phyloP scores from a whole-genome alignment of 2,329 filamentous ascomycete genomes.

The Biscogniauxia sp. region DNA sequence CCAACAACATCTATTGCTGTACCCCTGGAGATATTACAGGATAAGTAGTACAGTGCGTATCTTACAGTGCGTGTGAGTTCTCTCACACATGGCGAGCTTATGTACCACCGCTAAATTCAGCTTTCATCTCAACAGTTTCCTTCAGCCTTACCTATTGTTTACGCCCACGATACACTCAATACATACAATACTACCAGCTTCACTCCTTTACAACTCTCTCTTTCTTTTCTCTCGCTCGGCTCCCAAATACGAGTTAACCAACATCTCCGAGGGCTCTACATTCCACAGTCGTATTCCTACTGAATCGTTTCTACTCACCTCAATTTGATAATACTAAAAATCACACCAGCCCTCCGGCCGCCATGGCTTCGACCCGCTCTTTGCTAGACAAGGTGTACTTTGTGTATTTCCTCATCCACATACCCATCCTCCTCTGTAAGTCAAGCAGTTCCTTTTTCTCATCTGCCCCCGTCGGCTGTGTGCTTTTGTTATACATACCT shows the following conservation, averaged over 20 bases:
- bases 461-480: no score
- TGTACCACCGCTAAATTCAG: background rate
- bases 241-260: no score
- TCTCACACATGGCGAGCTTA: constrained; percentile 1
- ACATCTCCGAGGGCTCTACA: no score
- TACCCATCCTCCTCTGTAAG: constrained; percentile 34
- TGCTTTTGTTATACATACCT: background rate
- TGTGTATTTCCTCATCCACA: constrained; percentile 33
- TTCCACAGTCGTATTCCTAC: no score
- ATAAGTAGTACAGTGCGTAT: background rate
- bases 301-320: no score
- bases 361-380: constrained; percentile 20
- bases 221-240: no score
- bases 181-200: no score
- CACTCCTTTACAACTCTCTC: background rate
- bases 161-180: background rate
- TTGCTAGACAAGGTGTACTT: constrained; percentile 33
- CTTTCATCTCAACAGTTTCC: background rate
- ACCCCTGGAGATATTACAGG: background rate
- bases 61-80: background rate
- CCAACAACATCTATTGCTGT: no score
- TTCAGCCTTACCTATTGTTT: no score
- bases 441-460: background rate
- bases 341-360: background rate
- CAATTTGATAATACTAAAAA: no score